These are phyloP conservation scores for Umbelopsis isabellina DNA, from an alignment of 192 early-diverging fungal genomes.

Conservation along the genomic window DNA sequence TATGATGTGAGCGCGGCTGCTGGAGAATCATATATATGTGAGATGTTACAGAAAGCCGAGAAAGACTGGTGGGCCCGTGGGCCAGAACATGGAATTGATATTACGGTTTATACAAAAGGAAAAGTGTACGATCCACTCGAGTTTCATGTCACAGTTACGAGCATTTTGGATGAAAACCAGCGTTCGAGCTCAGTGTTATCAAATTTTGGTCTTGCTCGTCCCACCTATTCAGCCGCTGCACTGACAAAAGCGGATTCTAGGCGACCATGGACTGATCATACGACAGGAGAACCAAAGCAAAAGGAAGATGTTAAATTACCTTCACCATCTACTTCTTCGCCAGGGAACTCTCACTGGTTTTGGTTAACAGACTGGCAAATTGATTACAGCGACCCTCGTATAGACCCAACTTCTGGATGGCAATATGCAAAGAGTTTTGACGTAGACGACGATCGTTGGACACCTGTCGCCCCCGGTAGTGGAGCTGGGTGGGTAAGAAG, in stretches of 20 bases:
- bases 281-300: constrained; percentile 51
- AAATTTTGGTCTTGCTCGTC: constrained; percentile 44
- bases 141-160: constrained; percentile 60
- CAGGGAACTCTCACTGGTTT: constrained; percentile 61
- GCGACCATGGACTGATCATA: constrained; percentile 64
- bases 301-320: constrained; percentile 62
- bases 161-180: constrained; percentile 73
- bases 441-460: constrained; percentile 57
- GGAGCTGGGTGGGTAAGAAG: constrained; percentile 65
- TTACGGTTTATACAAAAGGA: constrained; percentile 27
- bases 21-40: constrained; percentile 67
- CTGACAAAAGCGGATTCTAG: constrained; percentile 57
- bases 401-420: constrained; percentile 72
- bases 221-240: constrained; percentile 53
- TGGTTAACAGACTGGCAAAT: constrained; percentile 86
- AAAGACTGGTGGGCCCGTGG: constrained; percentile 27
- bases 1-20: constrained; percentile 77
- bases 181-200: constrained; percentile 55
- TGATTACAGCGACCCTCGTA: constrained; percentile 60
- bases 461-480: constrained; percentile 46
- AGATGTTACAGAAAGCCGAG: constrained; percentile 64
- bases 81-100: constrained; percentile 13
- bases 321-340: background rate
- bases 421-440: constrained; percentile 67
- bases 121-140: constrained; percentile 44